phyloP scores from a whole-genome alignment of 176 grass and related monocot genomes.

The Phyllostachys edulis region DNA sequence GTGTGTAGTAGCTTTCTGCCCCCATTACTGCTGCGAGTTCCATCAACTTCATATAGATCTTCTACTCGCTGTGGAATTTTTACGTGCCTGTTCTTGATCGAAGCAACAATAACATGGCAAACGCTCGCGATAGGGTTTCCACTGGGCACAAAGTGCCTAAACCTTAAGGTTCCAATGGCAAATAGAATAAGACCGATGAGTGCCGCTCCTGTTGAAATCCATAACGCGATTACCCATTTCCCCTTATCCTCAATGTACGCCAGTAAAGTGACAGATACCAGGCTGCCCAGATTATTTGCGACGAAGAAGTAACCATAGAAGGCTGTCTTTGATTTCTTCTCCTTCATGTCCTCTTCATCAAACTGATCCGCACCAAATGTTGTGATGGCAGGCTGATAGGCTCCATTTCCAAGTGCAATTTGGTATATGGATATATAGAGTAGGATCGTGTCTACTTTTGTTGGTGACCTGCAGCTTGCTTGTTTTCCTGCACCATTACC shows the following conservation, averaged over 20 bases:
- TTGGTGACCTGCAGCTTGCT: slow-evolving; percentile 37
- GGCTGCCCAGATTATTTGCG: slow-evolving; percentile 53
- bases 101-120: slow-evolving; percentile 48
- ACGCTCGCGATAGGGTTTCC: slow-evolving; percentile 41
- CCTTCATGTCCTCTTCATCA: slow-evolving; percentile 30
- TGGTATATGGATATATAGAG: slow-evolving; percentile 57
- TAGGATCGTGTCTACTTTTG: neutral
- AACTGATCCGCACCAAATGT: slow-evolving; percentile 67
- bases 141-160: slow-evolving; percentile 43
- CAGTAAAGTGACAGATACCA: slow-evolving; percentile 46
- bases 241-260: slow-evolving; percentile 55
- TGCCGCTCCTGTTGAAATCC: slow-evolving; percentile 33
- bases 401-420: slow-evolving; percentile 58
- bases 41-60: slow-evolving; percentile 41
- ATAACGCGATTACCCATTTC: slow-evolving; percentile 40
- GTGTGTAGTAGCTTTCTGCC: slow-evolving; percentile 53
- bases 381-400: slow-evolving; percentile 45
- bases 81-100: slow-evolving; percentile 36
- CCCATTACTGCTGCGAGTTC: neutral
- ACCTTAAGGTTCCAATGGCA: slow-evolving; percentile 31
- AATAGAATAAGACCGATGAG: slow-evolving; percentile 30
- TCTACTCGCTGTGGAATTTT: slow-evolving; percentile 7
- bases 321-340: slow-evolving; percentile 50
- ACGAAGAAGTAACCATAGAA: slow-evolving; percentile 74
- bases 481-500: neutral